A percentile compares a stretch with the other conserved stretches of the same genome.
Conservation (phyloP, 108 stramenopile genomes). For the Nitzschia inconspicua region DNA sequence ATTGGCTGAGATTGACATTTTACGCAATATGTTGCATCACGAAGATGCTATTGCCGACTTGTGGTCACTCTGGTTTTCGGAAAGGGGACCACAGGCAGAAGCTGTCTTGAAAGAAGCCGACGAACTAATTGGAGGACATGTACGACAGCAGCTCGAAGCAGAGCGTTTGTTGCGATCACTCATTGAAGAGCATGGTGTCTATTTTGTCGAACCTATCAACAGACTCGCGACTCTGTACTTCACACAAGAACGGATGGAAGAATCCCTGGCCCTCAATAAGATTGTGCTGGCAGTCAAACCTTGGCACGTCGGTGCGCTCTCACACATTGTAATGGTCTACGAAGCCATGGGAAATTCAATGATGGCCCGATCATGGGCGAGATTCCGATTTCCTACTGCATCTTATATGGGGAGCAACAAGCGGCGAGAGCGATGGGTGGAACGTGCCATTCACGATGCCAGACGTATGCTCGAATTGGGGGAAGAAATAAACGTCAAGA, state of each 20-base stretch:
- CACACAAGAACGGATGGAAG: constrained; percentile 50
- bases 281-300: constrained; percentile 59
- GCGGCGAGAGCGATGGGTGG: constrained; percentile 38
- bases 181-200: constrained; percentile 52
- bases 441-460: constrained; percentile 31
- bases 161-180: constrained; percentile 24
- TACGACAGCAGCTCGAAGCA: constrained; percentile 48
- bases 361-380: constrained; percentile 50
- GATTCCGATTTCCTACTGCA: too few relatives aligned
- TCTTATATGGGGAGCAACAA: constrained; percentile 8
- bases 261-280: constrained; percentile 48
- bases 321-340: constrained; percentile 63
- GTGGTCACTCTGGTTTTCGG: constrained; percentile 51
- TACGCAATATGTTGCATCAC: constrained; percentile 10
- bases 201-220: constrained; percentile 72
- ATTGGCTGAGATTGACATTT: constrained; percentile 30
- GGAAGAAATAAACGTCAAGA: constrained; percentile 4
- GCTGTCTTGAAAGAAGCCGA: constrained; percentile 23
- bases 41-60: constrained; percentile 31
- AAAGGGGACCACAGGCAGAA: constrained; percentile 35
- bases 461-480: constrained; percentile 6
- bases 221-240: constrained; percentile 68
- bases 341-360: constrained; percentile 34
- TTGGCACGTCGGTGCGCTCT: constrained; percentile 78
- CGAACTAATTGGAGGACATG: constrained; percentile 31